These are phyloP conservation scores for Carex littledalei DNA, from an alignment of 176 grass and related monocot species.

Conservation along the genomic window DNA sequence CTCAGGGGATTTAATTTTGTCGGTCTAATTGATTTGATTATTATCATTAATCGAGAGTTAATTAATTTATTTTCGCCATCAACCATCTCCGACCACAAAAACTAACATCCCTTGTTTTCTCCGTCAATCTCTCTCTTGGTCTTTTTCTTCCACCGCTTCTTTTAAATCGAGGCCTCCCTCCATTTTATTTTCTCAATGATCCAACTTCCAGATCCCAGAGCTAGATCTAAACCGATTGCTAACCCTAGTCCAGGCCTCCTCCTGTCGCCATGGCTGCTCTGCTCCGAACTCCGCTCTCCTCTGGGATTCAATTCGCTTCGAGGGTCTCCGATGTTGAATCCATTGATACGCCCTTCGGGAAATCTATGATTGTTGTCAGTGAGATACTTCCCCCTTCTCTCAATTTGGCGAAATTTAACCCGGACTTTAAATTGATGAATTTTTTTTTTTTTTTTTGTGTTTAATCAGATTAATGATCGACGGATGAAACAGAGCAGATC, in stretches of 20 bases:
- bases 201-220: slow-evolving; percentile 8
- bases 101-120: slow-evolving; percentile 41
- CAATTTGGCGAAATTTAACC: not conserved
- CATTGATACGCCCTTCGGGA: not conserved
- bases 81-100: not conserved
- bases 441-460: slow-evolving; percentile 6
- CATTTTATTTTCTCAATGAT: slow-evolving; percentile 36
- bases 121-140: slow-evolving; percentile 39
- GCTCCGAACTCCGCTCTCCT: slow-evolving; percentile 33
- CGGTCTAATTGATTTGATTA: not conserved
- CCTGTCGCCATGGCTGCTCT: slow-evolving; percentile 39
- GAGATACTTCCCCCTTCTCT: not conserved
- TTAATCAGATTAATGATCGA: slow-evolving; percentile 14
- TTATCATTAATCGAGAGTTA: not conserved
- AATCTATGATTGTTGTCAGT: slow-evolving; percentile 1
- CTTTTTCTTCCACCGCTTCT: slow-evolving; percentile 20
- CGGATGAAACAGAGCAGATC: not conserved
- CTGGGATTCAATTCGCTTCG: slow-evolving; percentile 11
- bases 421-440: not conserved
- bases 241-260: not conserved
- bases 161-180: slow-evolving; percentile 22
- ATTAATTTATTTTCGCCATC: not conserved
- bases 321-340: not conserved
- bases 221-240: not conserved
- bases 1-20: too few relatives aligned